A percentile compares a stretch with the other conserved stretches of the same genome.
Conservation (phyloP, 305 asterid genomes). For the Petunia hybrid region DNA sequence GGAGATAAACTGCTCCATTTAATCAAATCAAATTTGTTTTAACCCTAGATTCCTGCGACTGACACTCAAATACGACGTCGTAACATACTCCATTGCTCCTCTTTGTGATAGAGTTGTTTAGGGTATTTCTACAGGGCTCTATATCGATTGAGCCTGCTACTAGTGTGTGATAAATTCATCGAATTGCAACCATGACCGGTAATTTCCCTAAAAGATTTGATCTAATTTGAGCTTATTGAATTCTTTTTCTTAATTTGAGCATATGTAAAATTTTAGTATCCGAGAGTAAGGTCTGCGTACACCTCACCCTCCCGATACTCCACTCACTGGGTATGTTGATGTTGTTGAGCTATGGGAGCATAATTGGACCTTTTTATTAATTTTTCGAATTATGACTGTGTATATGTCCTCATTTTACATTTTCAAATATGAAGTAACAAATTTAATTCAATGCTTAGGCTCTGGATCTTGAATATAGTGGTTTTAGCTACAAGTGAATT, state of each 20-base stretch:
- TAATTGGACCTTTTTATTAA: neutral
- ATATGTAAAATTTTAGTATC: too few relatives aligned
- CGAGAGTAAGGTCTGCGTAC: too few relatives aligned
- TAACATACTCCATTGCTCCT: slow-evolving; percentile 27
- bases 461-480: neutral
- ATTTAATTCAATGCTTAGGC: neutral
- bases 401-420: neutral
- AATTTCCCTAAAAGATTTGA: too few relatives aligned
- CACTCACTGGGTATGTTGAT: too few relatives aligned
- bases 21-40: neutral
- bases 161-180: slow-evolving; percentile 16
- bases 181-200: slow-evolving; percentile 66
- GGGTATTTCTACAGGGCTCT: slow-evolving; percentile 41
- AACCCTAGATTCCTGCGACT: neutral
- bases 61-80: slow-evolving; percentile 17
- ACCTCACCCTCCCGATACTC: too few relatives aligned
- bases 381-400: neutral
- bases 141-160: neutral
- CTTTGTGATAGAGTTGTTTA: slow-evolving; percentile 36
- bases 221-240: too few relatives aligned
- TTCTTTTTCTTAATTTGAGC: too few relatives aligned
- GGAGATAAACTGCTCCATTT: slow-evolving; percentile 52
- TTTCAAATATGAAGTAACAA: neutral
- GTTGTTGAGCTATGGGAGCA: too few relatives aligned
- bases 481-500: neutral